Evolutionary conservation across 352 stramenopile species (phyloP).

Genomic region (Pythium plurisporium): DNA sequence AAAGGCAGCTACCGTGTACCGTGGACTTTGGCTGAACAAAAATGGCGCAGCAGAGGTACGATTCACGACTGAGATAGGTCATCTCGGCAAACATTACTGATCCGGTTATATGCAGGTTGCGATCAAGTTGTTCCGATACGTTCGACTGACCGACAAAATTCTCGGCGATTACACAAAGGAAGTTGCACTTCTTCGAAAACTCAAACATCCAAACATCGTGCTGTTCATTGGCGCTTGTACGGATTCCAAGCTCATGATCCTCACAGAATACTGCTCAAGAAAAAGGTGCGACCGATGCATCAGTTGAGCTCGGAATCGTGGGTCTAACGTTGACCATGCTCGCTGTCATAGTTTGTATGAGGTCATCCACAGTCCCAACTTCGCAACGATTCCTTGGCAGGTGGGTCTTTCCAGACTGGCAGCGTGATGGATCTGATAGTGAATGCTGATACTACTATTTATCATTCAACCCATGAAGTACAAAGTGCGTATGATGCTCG

Average conservation of each 20-base stretch:
- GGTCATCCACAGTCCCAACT: slow-evolving; percentile 88
- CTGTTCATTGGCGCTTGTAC: slow-evolving; percentile 89
- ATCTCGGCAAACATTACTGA: background rate
- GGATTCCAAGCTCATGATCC: slow-evolving; percentile 86
- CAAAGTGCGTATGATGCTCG: slow-evolving; percentile 89
- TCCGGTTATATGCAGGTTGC: slow-evolving; percentile 39
- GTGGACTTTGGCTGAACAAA: slow-evolving; percentile 81
- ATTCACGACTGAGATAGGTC: background rate
- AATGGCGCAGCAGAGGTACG: slow-evolving; percentile 73
- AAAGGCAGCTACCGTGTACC: slow-evolving; percentile 84
- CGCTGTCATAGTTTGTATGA: slow-evolving; percentile 64
- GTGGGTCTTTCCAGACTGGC: slow-evolving; percentile 25
- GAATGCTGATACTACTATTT: background rate
- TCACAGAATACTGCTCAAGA: slow-evolving; percentile 87
- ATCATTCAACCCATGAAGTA: slow-evolving; percentile 38
- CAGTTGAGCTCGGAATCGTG: background rate
- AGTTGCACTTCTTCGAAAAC: slow-evolving; percentile 79
- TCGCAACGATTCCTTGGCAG: slow-evolving; percentile 88
- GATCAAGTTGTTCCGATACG: slow-evolving; percentile 85
- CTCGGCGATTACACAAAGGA: slow-evolving; percentile 81
- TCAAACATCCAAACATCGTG: slow-evolving; percentile 89
- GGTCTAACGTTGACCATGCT: background rate
- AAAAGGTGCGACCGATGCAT: slow-evolving; percentile 50
- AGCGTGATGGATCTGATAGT: background rate
- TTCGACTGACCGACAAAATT: slow-evolving; percentile 86